Base-by-base conservation (phyloP, 208 protist species). In the Leishmania lainsoni region DNA sequence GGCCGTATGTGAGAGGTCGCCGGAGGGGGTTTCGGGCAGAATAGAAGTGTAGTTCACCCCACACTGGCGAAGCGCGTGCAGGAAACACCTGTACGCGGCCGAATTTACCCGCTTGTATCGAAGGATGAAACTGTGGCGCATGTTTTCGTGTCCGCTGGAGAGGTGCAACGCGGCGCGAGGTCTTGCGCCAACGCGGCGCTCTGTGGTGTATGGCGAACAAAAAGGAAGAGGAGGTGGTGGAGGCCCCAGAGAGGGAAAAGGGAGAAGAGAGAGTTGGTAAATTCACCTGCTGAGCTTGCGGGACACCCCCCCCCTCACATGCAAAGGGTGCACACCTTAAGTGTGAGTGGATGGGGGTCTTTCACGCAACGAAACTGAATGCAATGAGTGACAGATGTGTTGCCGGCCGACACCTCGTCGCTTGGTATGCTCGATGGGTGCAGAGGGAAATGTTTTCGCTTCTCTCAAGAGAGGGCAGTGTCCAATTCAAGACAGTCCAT, bases 21-120 rank as follows among this genome's bases (percentile, higher is more conserved):
- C 74, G 29, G 85, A 78, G 45, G 70, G 48, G 20, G 74, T 39
- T 12, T 75, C 80, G 0, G 75, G 70, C 9, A 86, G 56, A 14
- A 79, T 61, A 22, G 52, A 35, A 16, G 32, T n/a, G 65, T 81
- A 81, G 20, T 72, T n/a, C 5, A 85, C 77, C 3, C 82, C 82
- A 29, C 82, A 85, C 65, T 78, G 76, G 9, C 72, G 58, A 48
- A 85, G 77, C 5, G 71, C 73, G 39, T 81, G 59, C 39, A 81
- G 61, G 17, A 85, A 75, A 61, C 77, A 85, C 71, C 63, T 54
- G 65, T 85, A 85, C 20, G 77, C 82, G 14, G 73, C 56, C 5
- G 54, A n/a, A 74, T 58, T 71, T 22, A 85, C 77, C 8, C 49
- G 29, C 17, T 4, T n/a, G 1, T 14, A 4, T 54, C 54, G 75